Percentiles rank a stretch among this genome's conserved stretches.
Evolutionary conservation across 2,329 filamentous ascomycete species (phyloP).

Genomic region (Fusarium buxicola): DNA sequence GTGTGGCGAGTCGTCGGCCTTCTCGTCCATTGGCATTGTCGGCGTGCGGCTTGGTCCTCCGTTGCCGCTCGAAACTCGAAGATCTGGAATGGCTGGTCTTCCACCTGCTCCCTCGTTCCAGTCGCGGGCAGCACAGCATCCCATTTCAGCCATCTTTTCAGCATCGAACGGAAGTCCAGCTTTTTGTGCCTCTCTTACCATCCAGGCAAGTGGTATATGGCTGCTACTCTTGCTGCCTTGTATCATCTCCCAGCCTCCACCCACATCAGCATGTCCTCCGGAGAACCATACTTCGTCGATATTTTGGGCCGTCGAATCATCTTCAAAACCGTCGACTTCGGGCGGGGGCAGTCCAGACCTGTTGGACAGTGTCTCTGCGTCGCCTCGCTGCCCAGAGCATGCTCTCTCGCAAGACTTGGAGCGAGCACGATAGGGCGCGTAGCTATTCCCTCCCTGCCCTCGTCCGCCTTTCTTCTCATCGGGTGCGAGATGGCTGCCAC

Average conservation of each 20-base stretch:
- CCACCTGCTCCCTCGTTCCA: conserved; percentile 11
- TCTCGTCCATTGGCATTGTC: conserved; percentile 38
- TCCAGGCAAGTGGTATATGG: conserved; percentile 77
- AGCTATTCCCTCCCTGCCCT: conserved; percentile 27
- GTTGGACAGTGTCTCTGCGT: conserved; percentile 47
- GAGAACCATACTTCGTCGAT: conserved; percentile 86
- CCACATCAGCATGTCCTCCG: conserved; percentile 82
- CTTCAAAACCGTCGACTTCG: conserved; percentile 54
- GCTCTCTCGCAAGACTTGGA: conserved; percentile 53
- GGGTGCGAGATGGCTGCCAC: conserved; percentile 24
- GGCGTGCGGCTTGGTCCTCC: conserved; percentile 37
- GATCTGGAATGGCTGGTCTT: conserved; percentile 47
- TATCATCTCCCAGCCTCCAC: conserved; percentile 77
- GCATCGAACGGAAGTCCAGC: conserved; percentile 79
- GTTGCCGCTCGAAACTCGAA: conserved; percentile 42
- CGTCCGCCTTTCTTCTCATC: conserved; percentile 13
- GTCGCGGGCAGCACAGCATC: conserved; percentile 57
- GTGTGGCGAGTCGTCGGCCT: conserved; percentile 36
- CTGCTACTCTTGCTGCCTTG: conserved; percentile 70
- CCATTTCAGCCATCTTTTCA: conserved; percentile 73
- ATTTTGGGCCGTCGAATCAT: conserved; percentile 70
- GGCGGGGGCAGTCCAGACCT: conserved; percentile 46
- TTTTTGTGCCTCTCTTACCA: conserved; percentile 68
- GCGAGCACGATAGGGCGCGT: conserved; percentile 57
- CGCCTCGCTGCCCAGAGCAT: conserved; percentile 15